Conservation (phyloP, 345 rosid species). For the Psidium friedrichsthalianum region DNA sequence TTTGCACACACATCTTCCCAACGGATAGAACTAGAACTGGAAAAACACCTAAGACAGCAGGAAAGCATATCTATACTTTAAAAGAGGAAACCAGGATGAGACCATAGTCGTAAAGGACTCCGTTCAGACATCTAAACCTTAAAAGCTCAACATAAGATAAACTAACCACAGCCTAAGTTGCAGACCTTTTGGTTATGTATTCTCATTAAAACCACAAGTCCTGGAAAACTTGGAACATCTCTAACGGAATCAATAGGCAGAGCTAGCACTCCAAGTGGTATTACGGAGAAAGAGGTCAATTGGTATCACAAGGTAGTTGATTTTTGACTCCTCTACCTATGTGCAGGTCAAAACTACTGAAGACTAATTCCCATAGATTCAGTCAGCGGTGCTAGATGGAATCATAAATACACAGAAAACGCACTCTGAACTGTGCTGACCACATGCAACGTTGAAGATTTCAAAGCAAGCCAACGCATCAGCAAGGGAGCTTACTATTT, state of each 20-base stretch:
- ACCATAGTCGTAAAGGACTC: neutral
- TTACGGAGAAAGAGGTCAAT: neutral
- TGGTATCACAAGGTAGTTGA: neutral
- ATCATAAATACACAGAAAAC: neutral
- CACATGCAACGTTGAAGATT: neutral
- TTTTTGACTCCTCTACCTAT: neutral
- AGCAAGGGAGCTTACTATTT: constrained; percentile 6
- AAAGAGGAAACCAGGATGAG: neutral
- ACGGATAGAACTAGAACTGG: neutral
- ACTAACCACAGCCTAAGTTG: neutral
- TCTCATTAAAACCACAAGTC: neutral
- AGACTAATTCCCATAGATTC: neutral
- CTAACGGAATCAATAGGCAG: neutral
- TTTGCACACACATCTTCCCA: neutral
- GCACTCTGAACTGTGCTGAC: neutral
- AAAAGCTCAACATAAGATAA: neutral
- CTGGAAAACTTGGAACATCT: neutral
- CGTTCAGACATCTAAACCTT: neutral
- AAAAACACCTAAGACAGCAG: neutral
- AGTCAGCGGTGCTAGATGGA: neutral
- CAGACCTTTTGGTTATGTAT: neutral
- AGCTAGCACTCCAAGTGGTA: neutral
- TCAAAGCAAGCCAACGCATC: neutral
- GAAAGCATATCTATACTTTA: neutral
- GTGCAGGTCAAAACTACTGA: neutral